Evolutionary conservation across 805 yeast species (phyloP), one percentile per base, ranked within the genome.

Genomic region (Maudiozyma saulgeensis): DNA sequence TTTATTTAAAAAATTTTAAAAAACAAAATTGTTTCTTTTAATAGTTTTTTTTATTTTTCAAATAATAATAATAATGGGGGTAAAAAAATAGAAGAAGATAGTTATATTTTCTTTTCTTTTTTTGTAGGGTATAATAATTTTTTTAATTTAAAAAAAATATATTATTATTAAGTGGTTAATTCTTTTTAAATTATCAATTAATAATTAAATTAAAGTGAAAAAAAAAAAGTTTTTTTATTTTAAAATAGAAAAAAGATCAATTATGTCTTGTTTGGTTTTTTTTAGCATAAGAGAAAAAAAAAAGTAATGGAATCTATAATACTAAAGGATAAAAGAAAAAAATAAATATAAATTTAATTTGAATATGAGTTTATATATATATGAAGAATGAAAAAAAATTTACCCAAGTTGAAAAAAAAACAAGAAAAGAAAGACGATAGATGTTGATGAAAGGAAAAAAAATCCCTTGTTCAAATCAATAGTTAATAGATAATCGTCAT

Each of bases 211-310:
- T 16, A 44, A 35, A 39, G 4, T 26, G 26, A 31, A 45, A 32
- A 32, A 15, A 45, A 21, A 19, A 35, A 21, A 6, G n/a, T 23
- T 44, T 18, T 23, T 37, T 32, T 28, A n/a, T 7, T 31, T 16
- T 15, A 11, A 21, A 15, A 42, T 23, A 45, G 34, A 38, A 45
- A 45, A 45, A 45, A 45, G 48, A 45, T 45, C 34, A 45, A 45
- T 35, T 35, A 35, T 45, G 48, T 45, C 48, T 45, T 45, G 44
- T n/a, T 45, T 40, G 41, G 23, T 13, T 18, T 16, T 28, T 4
- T 18, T 12, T 13, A 38, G 25, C 1, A n/a, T 18, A 39, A 23
- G 15, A 28, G 19, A 23, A 6, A 26, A 3, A 18, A 6, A 35
- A 11, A 21, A n/a, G 21, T 41, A 35, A 35, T 15, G 18, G 32